Evolutionary conservation across 306 rosid species (phyloP).

Genomic region (Begonia masoniana): DNA sequence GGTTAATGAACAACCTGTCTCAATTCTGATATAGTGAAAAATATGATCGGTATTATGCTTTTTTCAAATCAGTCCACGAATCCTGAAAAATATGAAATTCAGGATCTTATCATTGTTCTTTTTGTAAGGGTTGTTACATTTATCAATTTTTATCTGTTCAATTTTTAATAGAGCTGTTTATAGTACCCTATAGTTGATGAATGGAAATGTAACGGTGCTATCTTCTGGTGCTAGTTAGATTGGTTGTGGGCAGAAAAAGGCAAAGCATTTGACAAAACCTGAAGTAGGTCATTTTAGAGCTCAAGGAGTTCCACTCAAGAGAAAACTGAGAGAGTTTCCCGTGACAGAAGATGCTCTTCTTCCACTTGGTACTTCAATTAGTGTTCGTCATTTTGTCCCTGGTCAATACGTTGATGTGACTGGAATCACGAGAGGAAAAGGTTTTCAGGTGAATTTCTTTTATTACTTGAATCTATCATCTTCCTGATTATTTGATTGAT

Average conservation of each 20-base stretch:
- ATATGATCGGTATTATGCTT: too few species aligned
- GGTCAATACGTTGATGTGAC: constrained; percentile 84
- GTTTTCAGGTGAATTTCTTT: constrained; percentile 60
- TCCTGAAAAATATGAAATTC: too few species aligned
- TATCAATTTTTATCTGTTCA: background rate
- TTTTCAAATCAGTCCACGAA: too few species aligned
- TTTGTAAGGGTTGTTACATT: too few species aligned
- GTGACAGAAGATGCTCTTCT: constrained; percentile 94
- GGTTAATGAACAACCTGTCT: too few species aligned
- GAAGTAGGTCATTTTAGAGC: constrained; percentile 98
- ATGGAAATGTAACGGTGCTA: constrained; percentile 26
- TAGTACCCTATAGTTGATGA: too few species aligned
- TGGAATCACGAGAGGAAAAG: constrained; percentile 86
- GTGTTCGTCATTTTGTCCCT: constrained; percentile 94
- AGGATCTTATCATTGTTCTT: too few species aligned
- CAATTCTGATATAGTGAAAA: too few species aligned
- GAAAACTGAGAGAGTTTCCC: constrained; percentile 84
- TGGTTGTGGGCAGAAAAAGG: constrained; percentile 99
- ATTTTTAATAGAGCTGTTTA: background rate
- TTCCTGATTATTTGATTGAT: constrained; percentile 4
- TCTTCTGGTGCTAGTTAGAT: constrained; percentile 71
- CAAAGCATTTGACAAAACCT: constrained; percentile 77
- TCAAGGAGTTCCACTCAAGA: constrained; percentile 84
- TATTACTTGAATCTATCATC: background rate
- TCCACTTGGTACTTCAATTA: constrained; percentile 69